These are phyloP conservation scores for Clonostachys sp. DNA, from an alignment of 2,329 filamentous ascomycete genomes.

Conservation along the genomic window DNA sequence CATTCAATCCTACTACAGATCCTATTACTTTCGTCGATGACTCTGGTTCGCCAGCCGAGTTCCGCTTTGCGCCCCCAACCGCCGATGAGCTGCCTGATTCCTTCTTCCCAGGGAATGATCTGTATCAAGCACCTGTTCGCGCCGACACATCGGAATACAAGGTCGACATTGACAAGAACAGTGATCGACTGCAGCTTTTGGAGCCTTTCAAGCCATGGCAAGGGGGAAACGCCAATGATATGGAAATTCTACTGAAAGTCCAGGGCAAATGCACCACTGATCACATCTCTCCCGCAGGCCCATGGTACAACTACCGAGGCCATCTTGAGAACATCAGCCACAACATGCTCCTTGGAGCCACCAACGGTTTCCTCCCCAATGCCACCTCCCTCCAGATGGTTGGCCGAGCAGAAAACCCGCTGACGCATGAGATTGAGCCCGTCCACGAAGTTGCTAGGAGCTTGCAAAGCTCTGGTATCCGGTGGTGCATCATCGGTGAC, in stretches of 20 bases:
- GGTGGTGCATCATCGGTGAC: conserved; percentile 25
- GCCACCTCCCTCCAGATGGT: conserved; percentile 10
- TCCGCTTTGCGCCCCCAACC: conserved; percentile 17
- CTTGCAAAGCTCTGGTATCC: conserved; percentile 9
- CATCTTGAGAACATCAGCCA: conserved; percentile 30
- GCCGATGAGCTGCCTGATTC: conserved; percentile 14
- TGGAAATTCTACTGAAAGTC: conserved; percentile 24
- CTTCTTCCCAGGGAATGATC: conserved; percentile 14
- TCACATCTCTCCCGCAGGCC: conserved; percentile 29
- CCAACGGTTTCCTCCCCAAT: conserved; percentile 19
- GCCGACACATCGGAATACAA: conserved; percentile 9
- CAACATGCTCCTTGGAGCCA: conserved; percentile 25
- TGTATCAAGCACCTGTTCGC: conserved; percentile 14
- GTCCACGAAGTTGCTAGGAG: conserved; percentile 18
- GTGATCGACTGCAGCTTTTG: conserved; percentile 20
- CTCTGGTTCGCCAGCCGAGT: conserved; percentile 3
- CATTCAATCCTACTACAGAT: conserved; percentile 21
- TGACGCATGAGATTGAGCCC: conserved; percentile 6
- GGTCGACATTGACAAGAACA: conserved; percentile 16
- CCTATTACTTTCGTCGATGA: conserved; percentile 6
- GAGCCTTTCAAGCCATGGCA: conserved; percentile 18
- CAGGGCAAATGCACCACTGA: conserved; percentile 30
- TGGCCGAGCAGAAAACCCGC: conserved; percentile 17
- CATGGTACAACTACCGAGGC: conserved; percentile 30
- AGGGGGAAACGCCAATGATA: conserved; percentile 9